phyloP scores from a whole-genome alignment of 768 basidiomycete species.

The Saitozyma sp. region DNA sequence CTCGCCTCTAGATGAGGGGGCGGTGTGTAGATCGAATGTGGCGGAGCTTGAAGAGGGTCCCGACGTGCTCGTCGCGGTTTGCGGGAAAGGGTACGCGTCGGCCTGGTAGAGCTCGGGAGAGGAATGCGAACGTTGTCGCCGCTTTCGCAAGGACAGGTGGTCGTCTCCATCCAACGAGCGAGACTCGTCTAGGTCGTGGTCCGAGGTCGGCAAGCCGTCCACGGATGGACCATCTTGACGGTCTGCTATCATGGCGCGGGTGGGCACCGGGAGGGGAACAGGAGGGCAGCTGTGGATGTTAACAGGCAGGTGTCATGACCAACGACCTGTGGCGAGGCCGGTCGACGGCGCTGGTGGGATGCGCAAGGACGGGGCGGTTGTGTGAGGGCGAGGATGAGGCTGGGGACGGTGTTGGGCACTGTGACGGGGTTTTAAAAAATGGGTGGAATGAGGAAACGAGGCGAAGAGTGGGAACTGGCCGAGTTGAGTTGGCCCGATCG shows the following conservation, averaged over 20 bases:
- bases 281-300: too few relatives aligned
- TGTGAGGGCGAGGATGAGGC: too few relatives aligned
- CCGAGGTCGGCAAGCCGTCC: background rate
- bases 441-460: too few relatives aligned
- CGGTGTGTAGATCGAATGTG: background rate
- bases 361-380: too few relatives aligned
- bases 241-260: background rate
- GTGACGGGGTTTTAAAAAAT: too few relatives aligned
- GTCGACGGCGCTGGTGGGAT: too few relatives aligned
- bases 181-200: too few relatives aligned
- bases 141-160: background rate
- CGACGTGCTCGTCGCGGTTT: background rate
- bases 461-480: too few relatives aligned
- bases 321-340: too few relatives aligned
- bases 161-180: background rate
- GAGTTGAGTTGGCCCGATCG: too few relatives aligned
- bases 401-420: too few relatives aligned
- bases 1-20: background rate
- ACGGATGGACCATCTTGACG: background rate
- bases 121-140: constrained; percentile 11
- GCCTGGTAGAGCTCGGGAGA: constrained; percentile 8
- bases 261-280: background rate
- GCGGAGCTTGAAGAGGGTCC: background rate
- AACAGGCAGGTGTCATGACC: too few relatives aligned
- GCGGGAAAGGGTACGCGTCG: background rate